phyloP scores from a whole-genome alignment of 2,329 filamentous ascomycete species.

The Phialophora verrucosa region DNA sequence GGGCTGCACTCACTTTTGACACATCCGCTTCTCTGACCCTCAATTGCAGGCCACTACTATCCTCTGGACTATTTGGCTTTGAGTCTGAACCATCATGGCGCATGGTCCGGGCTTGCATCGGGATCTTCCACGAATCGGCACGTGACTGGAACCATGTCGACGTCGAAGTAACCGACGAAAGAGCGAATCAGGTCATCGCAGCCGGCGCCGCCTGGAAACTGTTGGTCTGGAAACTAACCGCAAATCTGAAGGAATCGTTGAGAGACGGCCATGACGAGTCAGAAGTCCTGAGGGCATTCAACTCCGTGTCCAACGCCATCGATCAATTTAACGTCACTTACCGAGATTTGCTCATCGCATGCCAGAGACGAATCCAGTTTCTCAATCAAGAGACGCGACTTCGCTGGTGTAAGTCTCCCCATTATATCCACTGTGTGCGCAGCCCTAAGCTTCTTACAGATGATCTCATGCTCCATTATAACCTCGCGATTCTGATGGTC shows the following conservation, averaged over 20 bases:
- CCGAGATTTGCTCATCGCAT: conserved; percentile 39
- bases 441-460: conserved; percentile 21
- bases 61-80: conserved; percentile 46
- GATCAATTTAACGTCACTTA: conserved; percentile 43
- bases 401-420: conserved; percentile 40
- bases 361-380: conserved; percentile 44
- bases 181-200: conserved; percentile 43
- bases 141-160: conserved; percentile 40
- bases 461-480: conserved; percentile 42
- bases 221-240: conserved; percentile 43
- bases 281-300: conserved; percentile 41
- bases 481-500: conserved; percentile 42
- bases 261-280: conserved; percentile 43
- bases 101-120: conserved; percentile 40
- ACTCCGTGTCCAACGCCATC: conserved; percentile 41
- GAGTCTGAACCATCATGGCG: conserved; percentile 42
- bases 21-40: conserved; percentile 51
- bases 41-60: conserved; percentile 49
- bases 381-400: conserved; percentile 43
- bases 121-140: conserved; percentile 41
- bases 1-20: conserved; percentile 52
- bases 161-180: conserved; percentile 41
- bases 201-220: conserved; percentile 42
- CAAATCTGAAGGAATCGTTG: conserved; percentile 44
- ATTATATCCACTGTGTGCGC: not conserved